Evolutionary conservation across 1,284 basidiomycete genomes (phyloP).

Genomic region (Ceratobasidium sp.): DNA sequence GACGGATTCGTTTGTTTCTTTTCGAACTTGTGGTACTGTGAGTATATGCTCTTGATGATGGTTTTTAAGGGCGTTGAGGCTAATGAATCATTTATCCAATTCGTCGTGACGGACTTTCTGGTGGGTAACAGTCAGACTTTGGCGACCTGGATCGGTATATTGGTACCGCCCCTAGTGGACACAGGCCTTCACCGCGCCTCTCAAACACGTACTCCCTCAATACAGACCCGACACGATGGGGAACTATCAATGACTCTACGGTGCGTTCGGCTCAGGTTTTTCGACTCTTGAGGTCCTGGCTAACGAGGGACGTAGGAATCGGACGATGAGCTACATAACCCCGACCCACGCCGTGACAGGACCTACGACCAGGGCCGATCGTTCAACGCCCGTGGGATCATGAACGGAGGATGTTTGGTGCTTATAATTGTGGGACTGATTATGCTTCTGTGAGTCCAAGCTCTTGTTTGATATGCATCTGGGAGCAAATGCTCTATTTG

Average conservation of each 20-base stretch:
- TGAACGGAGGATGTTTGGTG: constrained; percentile 82
- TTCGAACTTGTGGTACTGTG: constrained; percentile 12
- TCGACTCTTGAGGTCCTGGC: neutral
- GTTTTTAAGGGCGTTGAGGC: constrained; percentile 8
- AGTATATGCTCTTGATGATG: neutral
- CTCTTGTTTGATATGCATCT: too few species aligned
- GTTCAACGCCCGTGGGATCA: constrained; percentile 78
- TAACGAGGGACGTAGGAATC: constrained; percentile 13
- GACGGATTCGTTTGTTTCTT: neutral
- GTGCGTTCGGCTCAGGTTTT: constrained; percentile 11
- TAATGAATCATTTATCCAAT: neutral
- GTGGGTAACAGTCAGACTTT: neutral
- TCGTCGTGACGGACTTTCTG: neutral
- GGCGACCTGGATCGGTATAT: constrained; percentile 33
- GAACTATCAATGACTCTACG: neutral
- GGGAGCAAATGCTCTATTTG: too few species aligned
- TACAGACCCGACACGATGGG: constrained; percentile 36
- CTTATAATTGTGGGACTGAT: constrained; percentile 75
- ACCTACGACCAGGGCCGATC: constrained; percentile 73
- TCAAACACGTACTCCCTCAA: constrained; percentile 28
- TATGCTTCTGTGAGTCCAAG: too few species aligned
- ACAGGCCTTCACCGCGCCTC: neutral
- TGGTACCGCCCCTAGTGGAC: constrained; percentile 14
- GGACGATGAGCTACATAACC: constrained; percentile 59
- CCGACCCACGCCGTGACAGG: constrained; percentile 74